Conservation (phyloP, 2,329 filamentous ascomycete genomes). For the Xylaria sp. region DNA sequence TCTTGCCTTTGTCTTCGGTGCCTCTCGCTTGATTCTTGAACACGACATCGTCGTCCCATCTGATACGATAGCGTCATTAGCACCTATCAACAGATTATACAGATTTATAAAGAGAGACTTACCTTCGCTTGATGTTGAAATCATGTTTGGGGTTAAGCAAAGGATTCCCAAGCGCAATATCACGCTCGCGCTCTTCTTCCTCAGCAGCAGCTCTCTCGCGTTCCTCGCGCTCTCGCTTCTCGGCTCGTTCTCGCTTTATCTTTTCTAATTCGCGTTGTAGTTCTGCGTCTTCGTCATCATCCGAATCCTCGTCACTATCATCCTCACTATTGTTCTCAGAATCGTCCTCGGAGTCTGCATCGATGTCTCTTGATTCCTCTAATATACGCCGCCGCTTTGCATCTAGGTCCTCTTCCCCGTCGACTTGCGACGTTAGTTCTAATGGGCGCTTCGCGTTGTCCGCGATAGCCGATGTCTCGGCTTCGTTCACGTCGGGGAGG, state of each 20-base stretch:
- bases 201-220: conserved; percentile 82
- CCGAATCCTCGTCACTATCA: conserved; percentile 62
- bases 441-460: conserved; percentile 72
- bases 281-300: conserved; percentile 83
- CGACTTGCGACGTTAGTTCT: conserved; percentile 57
- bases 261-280: conserved; percentile 93
- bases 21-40: conserved; percentile 99
- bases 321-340: conserved; percentile 55
- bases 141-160: conserved; percentile 82
- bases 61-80: conserved; percentile 40
- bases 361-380: conserved; percentile 87
- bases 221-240: conserved; percentile 84
- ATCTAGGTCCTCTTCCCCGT: conserved; percentile 73
- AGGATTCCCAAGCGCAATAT: conserved; percentile 93
- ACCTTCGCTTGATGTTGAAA: conserved; percentile 84
- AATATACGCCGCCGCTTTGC: conserved; percentile 87
- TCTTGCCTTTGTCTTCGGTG: conserved; percentile 87
- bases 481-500: conserved; percentile 55
- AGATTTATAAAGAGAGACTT: conserved; percentile 16
- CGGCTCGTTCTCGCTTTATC: conserved; percentile 86
- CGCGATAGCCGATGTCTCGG: conserved; percentile 50
- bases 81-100: neutral
- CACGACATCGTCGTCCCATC: conserved; percentile 98
- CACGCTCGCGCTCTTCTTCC: conserved; percentile 82
- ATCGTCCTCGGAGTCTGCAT: conserved; percentile 77